phyloP scores from a whole-genome alignment of 2,329 filamentous ascomycete genomes.

The Pyrenochaeta sp. region DNA sequence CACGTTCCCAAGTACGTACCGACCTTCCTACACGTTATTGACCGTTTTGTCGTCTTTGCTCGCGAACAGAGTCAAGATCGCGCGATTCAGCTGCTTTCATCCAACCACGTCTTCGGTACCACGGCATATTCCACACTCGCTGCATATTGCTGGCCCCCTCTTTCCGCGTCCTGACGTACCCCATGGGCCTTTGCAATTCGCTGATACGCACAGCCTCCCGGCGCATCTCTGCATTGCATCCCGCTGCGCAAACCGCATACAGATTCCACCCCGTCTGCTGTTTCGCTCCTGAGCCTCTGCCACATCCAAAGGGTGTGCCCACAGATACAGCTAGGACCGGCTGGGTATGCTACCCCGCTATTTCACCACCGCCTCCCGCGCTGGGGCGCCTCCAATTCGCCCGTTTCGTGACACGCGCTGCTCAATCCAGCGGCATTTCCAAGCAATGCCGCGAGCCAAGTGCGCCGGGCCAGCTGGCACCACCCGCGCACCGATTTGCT shows the following conservation, averaged over 20 bases:
- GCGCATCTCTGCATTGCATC: not conserved
- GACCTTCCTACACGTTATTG: no score
- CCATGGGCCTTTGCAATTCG: not conserved
- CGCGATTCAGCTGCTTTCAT: no score
- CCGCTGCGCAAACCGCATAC: slow-evolving; percentile 1
- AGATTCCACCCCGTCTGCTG: not conserved
- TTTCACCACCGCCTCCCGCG: not conserved
- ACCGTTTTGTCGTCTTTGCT: no score
- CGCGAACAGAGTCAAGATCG: no score
- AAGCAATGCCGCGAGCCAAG: slow-evolving; percentile 1
- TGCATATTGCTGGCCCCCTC: no score
- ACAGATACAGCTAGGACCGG: not conserved
- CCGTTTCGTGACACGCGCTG: not conserved
- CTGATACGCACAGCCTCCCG: slow-evolving; percentile 1
- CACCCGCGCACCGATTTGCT: not conserved
- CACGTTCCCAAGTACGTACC: no score
- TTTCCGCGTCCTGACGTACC: no score
- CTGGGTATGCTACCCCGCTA: not conserved
- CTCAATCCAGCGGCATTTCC: slow-evolving; percentile 1
- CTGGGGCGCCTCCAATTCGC: not conserved
- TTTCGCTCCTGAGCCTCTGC: no score
- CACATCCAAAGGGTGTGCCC: no score
- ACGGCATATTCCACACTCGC: no score
- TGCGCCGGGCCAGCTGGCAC: not conserved
- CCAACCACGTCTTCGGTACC: no score